Evolutionary conservation across 179 eudicot species (phyloP).

Genomic region (Beta macrorhiza): DNA sequence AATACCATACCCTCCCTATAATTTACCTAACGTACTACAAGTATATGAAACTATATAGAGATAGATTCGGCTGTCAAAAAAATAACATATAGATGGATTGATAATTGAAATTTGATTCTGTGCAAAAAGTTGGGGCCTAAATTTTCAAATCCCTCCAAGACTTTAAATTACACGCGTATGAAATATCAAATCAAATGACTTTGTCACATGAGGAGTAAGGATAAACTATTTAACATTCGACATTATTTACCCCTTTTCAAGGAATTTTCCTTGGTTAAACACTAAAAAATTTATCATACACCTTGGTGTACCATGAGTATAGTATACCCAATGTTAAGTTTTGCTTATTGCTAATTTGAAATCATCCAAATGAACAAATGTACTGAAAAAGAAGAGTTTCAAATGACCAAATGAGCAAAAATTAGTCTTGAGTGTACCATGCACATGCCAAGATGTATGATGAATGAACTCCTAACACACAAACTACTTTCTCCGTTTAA

Average conservation of each 20-base stretch:
- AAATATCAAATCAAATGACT: slow-evolving; percentile 18
- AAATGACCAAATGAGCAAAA: too few species aligned
- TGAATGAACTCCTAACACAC: background rate
- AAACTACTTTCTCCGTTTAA: too few species aligned
- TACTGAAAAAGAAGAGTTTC: too few species aligned
- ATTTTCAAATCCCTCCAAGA: slow-evolving; percentile 1
- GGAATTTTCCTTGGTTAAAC: background rate
- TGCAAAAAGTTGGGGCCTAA: background rate
- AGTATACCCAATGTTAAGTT: too few species aligned
- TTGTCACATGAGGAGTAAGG: background rate
- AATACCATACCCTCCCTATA: slow-evolving; percentile 25
- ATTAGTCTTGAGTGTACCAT: too few species aligned
- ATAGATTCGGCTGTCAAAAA: too few species aligned
- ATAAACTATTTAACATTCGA: background rate
- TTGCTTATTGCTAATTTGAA: too few species aligned
- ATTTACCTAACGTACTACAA: slow-evolving; percentile 1
- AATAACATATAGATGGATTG: too few species aligned
- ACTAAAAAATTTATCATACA: too few species aligned
- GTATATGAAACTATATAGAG: background rate
- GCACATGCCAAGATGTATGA: too few species aligned
- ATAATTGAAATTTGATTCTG: background rate
- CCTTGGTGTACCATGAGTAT: too few species aligned
- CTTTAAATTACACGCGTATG: slow-evolving; percentile 5
- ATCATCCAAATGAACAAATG: too few species aligned
- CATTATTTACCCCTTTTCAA: slow-evolving; percentile 7